These are phyloP conservation scores for Solanum pinnatisectum DNA, from an alignment of 257 asterid genomes.

Conservation along the genomic window DNA sequence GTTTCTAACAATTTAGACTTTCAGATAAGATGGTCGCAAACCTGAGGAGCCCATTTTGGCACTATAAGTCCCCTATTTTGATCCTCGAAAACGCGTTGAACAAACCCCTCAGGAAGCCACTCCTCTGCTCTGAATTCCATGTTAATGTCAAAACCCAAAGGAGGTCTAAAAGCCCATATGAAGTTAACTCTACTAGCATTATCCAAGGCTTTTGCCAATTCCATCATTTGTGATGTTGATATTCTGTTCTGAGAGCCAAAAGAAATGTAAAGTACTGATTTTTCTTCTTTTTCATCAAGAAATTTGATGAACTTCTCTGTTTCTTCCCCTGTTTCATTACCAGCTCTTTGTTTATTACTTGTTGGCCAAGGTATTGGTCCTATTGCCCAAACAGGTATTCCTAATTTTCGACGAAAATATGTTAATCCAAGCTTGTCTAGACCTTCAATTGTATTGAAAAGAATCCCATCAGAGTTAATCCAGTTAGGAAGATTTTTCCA, in stretches of 20 bases:
- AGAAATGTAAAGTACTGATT: conserved; percentile 29
- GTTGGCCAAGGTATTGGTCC: conserved; percentile 16
- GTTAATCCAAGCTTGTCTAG: conserved; percentile 13
- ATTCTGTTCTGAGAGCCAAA: conserved; percentile 34
- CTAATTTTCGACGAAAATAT: conserved; percentile 15
- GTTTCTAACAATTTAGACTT: not conserved
- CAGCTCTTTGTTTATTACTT: conserved; percentile 5
- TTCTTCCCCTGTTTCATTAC: conserved; percentile 10
- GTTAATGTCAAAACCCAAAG: conserved; percentile 28
- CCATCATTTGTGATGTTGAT: conserved; percentile 11
- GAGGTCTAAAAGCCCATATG: conserved; percentile 31
- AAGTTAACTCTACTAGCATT: conserved; percentile 6
- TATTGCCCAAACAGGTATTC: conserved; percentile 10
- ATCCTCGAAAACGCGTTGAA: conserved; percentile 8
- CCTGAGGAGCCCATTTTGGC: conserved; percentile 39
- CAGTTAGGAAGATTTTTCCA: conserved; percentile 1
- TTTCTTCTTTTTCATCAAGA: conserved; percentile 16
- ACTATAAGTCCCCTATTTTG: conserved; percentile 29
- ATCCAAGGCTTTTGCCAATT: conserved; percentile 28
- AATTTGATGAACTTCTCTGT: conserved; percentile 12
- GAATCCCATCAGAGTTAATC: conserved; percentile 28
- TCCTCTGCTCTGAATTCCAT: conserved; percentile 34
- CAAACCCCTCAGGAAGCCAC: conserved; percentile 52
- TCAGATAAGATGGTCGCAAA: not conserved
- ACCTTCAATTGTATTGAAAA: conserved; percentile 28